A percentile compares a stretch with the other conserved stretches of the same genome.
phyloP scores from a whole-genome alignment of 345 rosid species.

The Durio zibethinus region DNA sequence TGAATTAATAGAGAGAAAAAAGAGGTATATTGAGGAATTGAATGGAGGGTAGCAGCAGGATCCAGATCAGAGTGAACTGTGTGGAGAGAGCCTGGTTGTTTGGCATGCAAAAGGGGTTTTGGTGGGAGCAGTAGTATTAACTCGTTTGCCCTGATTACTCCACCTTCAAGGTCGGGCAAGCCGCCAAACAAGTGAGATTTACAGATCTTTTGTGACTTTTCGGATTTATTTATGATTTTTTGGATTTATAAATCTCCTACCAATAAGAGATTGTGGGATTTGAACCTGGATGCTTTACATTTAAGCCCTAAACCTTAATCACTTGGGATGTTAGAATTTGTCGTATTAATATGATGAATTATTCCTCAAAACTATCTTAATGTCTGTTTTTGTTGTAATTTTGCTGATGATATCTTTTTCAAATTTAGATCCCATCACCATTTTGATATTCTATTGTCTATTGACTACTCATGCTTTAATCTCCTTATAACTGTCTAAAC shows the following conservation, averaged over 20 bases:
- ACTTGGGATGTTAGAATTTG: not conserved
- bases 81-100: slow-evolving; percentile 16
- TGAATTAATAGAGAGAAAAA: not conserved
- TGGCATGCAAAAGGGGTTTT: slow-evolving; percentile 53
- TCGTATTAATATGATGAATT: not conserved
- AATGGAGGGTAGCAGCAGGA: slow-evolving; percentile 16
- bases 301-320: no score
- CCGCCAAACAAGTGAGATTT: no score
- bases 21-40: slow-evolving; percentile 27
- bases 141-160: no score
- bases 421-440: not conserved
- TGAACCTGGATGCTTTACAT: no score
- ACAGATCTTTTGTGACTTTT: no score
- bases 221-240: no score
- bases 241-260: no score
- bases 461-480: not conserved
- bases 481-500: not conserved
- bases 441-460: not conserved
- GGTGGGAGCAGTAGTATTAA: slow-evolving; percentile 72
- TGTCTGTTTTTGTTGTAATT: not conserved
- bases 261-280: no score
- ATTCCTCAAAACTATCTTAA: not conserved
- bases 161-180: no score
- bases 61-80: slow-evolving; percentile 1
- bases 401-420: not conserved